A percentile compares a stretch with the other conserved stretches of the same genome.
Evolutionary conservation across 2,329 filamentous ascomycete species (phyloP).

Genomic region (Talaromyces sp.): DNA sequence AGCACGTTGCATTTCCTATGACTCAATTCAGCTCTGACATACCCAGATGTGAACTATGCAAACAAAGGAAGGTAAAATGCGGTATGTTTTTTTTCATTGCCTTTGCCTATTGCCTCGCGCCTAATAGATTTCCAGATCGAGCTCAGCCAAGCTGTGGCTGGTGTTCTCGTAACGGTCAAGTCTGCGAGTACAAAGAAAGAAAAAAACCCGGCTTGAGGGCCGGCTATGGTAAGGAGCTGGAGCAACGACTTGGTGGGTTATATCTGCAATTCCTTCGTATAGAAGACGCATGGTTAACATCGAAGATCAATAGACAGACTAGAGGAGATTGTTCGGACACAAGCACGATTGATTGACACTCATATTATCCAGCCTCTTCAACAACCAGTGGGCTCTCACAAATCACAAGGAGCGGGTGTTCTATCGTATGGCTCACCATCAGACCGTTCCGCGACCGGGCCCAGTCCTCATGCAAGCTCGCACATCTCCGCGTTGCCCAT

Average conservation of each 20-base stretch:
- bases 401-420: conserved; percentile 17
- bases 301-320: conserved; percentile 47
- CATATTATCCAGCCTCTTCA: conserved; percentile 40
- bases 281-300: background rate
- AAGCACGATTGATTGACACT: conserved; percentile 61
- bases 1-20: background rate
- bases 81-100: conserved; percentile 24
- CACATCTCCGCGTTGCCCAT: conserved; percentile 49
- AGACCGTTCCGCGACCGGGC: conserved; percentile 48
- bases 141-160: conserved; percentile 61
- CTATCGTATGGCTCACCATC: conserved; percentile 42
- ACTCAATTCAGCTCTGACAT: conserved; percentile 16
- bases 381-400: conserved; percentile 22
- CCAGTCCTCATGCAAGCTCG: conserved; percentile 53
- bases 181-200: conserved; percentile 63
- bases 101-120: background rate
- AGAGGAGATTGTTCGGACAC: conserved; percentile 59
- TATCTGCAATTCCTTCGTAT: background rate
- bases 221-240: conserved; percentile 66
- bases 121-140: conserved; percentile 33
- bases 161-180: conserved; percentile 61
- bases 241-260: conserved; percentile 55
- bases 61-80: conserved; percentile 41
- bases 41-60: conserved; percentile 38
- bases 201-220: conserved; percentile 63